Evolutionary conservation across 2,329 filamentous ascomycete species (phyloP).

Genomic region (Chrysosporium queenslandicum): DNA sequence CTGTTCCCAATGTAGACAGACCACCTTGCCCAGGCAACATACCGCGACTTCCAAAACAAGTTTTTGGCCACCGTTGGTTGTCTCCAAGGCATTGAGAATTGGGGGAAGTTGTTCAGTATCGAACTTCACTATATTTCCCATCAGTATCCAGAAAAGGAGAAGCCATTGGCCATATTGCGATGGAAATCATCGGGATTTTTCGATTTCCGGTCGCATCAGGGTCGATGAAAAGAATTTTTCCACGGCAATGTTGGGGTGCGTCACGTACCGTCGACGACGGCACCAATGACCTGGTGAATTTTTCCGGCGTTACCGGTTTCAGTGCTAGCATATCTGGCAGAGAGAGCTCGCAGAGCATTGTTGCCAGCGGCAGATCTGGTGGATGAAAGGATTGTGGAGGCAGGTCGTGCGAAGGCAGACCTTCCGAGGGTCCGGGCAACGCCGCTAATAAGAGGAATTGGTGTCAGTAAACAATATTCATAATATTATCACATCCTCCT

Average conservation of each 20-base stretch:
- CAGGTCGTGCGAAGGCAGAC: conserved; percentile 48
- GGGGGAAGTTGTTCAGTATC: conserved; percentile 83
- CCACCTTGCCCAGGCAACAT: conserved; percentile 38
- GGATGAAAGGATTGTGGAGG: conserved; percentile 43
- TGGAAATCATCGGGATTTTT: background rate
- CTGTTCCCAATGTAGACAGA: background rate
- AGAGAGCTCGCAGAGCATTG: conserved; percentile 49
- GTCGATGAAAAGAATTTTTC: conserved; percentile 36
- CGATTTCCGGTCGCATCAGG: conserved; percentile 10
- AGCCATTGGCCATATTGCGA: conserved; percentile 3
- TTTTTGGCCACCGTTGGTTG: conserved; percentile 84
- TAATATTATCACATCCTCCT: background rate
- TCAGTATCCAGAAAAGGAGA: conserved; percentile 19
- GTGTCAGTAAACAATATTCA: conserved; percentile 14
- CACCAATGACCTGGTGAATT: conserved; percentile 84
- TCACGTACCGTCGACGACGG: conserved; percentile 87
- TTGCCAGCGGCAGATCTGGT: conserved; percentile 47
- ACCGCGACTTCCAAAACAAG: conserved; percentile 93
- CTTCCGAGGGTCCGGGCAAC: conserved; percentile 56
- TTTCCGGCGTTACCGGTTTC: conserved; percentile 50
- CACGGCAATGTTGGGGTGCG: background rate
- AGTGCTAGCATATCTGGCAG: conserved; percentile 53
- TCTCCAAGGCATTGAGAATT: conserved; percentile 95
- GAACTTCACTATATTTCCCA: conserved; percentile 70
- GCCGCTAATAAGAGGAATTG: conserved; percentile 41